These are phyloP conservation scores for Coriolopsis trogii DNA, from an alignment of 1,284 basidiomycete genomes.

Conservation along the genomic window DNA sequence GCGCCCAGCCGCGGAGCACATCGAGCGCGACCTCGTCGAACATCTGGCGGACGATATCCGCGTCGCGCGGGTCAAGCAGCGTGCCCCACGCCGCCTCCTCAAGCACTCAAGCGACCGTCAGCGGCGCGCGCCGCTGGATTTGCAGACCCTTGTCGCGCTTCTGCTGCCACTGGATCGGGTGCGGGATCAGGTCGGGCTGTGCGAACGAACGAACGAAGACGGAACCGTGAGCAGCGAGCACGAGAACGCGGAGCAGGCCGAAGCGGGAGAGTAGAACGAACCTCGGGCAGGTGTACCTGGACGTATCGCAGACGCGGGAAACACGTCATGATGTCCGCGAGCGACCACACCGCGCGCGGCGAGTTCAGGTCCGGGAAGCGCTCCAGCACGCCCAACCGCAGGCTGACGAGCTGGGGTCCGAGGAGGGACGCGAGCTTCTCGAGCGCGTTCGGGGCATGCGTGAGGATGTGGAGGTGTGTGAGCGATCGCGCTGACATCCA, in stretches of 20 bases:
- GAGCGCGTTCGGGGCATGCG: constrained; percentile 4
- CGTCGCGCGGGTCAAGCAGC: constrained; percentile 4
- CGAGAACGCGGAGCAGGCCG: background rate
- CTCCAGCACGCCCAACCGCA: constrained; percentile 10
- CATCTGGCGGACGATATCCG: constrained; percentile 6
- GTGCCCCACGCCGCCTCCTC: constrained; percentile 13
- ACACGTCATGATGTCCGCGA: constrained; percentile 7
- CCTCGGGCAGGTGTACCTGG: constrained; percentile 12
- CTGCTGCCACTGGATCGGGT: constrained; percentile 13
- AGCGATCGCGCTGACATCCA: background rate
- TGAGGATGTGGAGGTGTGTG: constrained; percentile 10
- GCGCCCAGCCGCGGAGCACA: constrained; percentile 7
- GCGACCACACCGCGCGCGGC: constrained; percentile 4
- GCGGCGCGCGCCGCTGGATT: background rate
- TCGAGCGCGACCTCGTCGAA: constrained; percentile 10
- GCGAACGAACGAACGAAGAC: background rate
- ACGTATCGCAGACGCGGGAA: constrained; percentile 11
- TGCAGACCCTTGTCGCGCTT: constrained; percentile 1
- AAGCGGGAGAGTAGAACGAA: background rate
- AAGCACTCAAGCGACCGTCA: constrained; percentile 12
- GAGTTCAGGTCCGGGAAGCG: constrained; percentile 5
- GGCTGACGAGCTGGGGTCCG: constrained; percentile 6
- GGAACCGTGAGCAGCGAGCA: background rate
- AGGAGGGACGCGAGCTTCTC: background rate
- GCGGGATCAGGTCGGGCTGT: constrained; percentile 9